Evolutionary conservation across 2,329 filamentous ascomycete species (phyloP), one percentile per base, ranked within the genome.

Genomic region (Dryadomyces quercus-mongolicae): DNA sequence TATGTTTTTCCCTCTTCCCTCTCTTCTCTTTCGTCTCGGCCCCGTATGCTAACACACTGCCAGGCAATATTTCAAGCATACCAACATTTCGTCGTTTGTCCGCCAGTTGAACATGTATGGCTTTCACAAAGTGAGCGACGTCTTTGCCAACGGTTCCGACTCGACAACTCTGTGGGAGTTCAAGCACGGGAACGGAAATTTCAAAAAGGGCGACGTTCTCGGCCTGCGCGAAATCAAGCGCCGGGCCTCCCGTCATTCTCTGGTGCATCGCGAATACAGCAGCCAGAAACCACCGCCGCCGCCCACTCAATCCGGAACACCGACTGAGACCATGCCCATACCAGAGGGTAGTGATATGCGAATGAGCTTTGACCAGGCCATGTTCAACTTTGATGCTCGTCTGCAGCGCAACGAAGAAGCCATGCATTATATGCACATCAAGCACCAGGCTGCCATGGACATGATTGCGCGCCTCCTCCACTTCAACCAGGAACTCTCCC

Each of bases 111-210:
- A 98, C 67, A 98, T 98, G 93, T 98, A 98, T 63, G 93, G 93
- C 7, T 98, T 98, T 69, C 93, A 98, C 68, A 98, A 98, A 86
- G 93, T 97, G 63, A 96, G 93, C 73, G 93, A 98, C 67, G 93
- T 97, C 21, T 98, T 97, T 66, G 92, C 97, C 68, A 95, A 90
- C 4, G 90, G 89, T 1, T 91, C 87, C 46, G 93, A 97, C 64
- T 90, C 90, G 20, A 90, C 92, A 0, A 90, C 93, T 1, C 74
- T 98, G 34, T 98, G 93, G 93, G 93, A 98, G 67, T 98, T 98
- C 70, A 97, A 96, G 69, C 93, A 98, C 65, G 93, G 93, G 53
- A 94, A 92, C 64, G 92, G 92, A 53, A 97, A 87, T 67, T 98
- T 98, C 74, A 97, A 95, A 70, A 84, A 91, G 60, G 93, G 93